Percentiles rank a stretch among this genome's conserved stretches.
Evolutionary conservation across 1,284 basidiomycete genomes (phyloP).

Genomic region (Ceratobasidium sp.): DNA sequence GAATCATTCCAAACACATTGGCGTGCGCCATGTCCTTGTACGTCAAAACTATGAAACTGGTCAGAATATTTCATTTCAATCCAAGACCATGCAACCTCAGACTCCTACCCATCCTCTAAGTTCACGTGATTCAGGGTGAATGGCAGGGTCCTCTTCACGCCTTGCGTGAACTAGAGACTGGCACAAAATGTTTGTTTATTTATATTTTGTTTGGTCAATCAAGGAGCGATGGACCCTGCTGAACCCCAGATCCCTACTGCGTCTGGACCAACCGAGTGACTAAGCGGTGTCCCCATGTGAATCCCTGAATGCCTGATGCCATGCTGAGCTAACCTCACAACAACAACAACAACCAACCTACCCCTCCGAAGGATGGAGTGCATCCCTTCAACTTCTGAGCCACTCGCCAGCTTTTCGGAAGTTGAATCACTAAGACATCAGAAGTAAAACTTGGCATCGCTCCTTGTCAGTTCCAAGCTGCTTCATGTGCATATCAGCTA

Average conservation of each 20-base stretch:
- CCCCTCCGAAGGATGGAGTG: neutral
- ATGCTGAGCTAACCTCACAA: neutral
- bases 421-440: neutral
- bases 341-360: neutral
- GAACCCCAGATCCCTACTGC: too few species aligned
- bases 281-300: neutral
- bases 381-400: neutral
- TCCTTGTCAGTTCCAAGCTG: neutral
- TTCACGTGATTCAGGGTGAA: too few species aligned
- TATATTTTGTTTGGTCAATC: too few species aligned
- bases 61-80: neutral
- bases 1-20: slow-evolving; percentile 90
- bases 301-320: slow-evolving; percentile 8
- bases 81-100: slow-evolving; percentile 40
- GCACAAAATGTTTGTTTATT: too few species aligned
- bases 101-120: too few species aligned
- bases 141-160: too few species aligned
- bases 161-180: too few species aligned
- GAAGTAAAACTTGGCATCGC: neutral
- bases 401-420: neutral
- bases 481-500: neutral
- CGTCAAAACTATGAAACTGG: slow-evolving; percentile 46
- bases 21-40: slow-evolving; percentile 85
- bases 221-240: too few species aligned
- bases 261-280: too few species aligned